Percentiles rank a stretch among this genome's conserved stretches.
phyloP scores from a whole-genome alignment of 495 filamentous ascomycete genomes.

The Evansstolkia leycettana region DNA sequence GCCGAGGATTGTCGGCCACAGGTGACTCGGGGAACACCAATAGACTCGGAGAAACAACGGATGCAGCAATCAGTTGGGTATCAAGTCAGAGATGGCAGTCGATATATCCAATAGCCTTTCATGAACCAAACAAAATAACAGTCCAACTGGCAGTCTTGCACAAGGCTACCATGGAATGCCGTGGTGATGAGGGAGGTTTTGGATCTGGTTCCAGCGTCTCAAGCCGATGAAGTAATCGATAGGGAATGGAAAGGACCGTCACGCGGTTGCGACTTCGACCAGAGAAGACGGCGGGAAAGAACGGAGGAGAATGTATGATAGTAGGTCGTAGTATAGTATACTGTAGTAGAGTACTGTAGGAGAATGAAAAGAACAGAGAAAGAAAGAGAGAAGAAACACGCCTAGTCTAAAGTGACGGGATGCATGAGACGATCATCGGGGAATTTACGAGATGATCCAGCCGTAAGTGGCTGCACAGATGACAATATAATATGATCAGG shows the following conservation, averaged over 20 bases:
- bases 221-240: background rate
- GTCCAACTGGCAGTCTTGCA: background rate
- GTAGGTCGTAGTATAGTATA: no score
- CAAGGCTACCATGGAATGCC: no score
- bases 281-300: conserved; percentile 7
- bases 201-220: background rate
- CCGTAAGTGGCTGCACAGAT: background rate
- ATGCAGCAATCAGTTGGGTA: no score
- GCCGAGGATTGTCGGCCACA: no score
- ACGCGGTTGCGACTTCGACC: conserved; percentile 1
- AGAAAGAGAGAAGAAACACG: conserved; percentile 1
- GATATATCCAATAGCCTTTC: conserved; percentile 3
- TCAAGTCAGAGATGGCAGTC: background rate
- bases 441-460: background rate
- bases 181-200: no score
- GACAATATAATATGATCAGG: background rate
- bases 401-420: background rate
- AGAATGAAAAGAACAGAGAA: conserved; percentile 1
- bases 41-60: no score
- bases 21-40: no score
- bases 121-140: conserved; percentile 1
- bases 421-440: background rate
- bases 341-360: background rate
- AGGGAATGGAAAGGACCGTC: no score
- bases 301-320: conserved; percentile 3